Conservation (phyloP, 345 rosid genomes). For the Atalantia buxifolia region DNA sequence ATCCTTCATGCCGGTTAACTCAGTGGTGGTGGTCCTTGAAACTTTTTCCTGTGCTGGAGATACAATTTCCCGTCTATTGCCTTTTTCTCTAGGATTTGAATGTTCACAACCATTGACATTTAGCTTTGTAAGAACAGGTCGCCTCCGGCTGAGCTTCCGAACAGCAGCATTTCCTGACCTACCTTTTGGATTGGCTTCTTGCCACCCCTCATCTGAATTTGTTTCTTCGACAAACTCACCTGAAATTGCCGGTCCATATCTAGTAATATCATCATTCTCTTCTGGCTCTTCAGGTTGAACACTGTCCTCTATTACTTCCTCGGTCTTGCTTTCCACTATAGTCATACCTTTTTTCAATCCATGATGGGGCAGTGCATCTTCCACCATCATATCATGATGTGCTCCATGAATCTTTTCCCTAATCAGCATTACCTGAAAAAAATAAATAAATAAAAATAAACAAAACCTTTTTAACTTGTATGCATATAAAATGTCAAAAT, state of each 20-base stretch:
- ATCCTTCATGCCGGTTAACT: slow-evolving; percentile 24
- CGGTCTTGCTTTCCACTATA: slow-evolving; percentile 13
- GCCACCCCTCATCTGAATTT: too few species aligned
- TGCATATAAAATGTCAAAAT: background rate
- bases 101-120: slow-evolving; percentile 27
- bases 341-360: slow-evolving; percentile 13
- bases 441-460: background rate
- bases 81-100: slow-evolving; percentile 25
- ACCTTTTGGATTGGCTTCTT: too few species aligned
- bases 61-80: slow-evolving; percentile 18
- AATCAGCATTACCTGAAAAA: slow-evolving; percentile 47
- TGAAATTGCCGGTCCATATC: too few species aligned
- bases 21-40: slow-evolving; percentile 22
- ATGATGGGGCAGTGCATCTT: slow-evolving; percentile 23
- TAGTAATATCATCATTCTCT: too few species aligned
- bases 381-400: slow-evolving; percentile 29
- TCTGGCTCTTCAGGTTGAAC: too few species aligned
- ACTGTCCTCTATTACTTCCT: too few species aligned
- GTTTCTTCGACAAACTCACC: too few species aligned
- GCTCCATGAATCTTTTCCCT: slow-evolving; percentile 34
- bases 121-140: slow-evolving; percentile 37
- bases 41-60: slow-evolving; percentile 28
- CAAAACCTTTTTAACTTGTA: background rate
- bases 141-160: too few species aligned
- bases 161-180: too few species aligned